These are phyloP conservation scores for Lipomyces sp. DNA, from an alignment of 805 yeast species.

Conservation along the genomic window DNA sequence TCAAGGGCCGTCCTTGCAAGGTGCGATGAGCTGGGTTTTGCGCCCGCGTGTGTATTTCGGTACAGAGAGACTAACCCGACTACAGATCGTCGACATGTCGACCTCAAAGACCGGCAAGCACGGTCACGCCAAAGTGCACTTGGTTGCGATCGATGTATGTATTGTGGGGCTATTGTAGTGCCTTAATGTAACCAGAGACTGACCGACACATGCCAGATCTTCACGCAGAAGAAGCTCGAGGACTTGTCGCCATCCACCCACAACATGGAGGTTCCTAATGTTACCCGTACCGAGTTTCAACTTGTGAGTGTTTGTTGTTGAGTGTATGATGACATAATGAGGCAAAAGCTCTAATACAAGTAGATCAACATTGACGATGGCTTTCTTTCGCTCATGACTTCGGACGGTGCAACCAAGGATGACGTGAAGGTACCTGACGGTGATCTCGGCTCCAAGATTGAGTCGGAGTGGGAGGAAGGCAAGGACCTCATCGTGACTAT, in stretches of 20 bases:
- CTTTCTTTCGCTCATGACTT: conserved; percentile 92
- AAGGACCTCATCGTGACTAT: conserved; percentile 96
- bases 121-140: conserved; percentile 99
- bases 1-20: conserved; percentile 99
- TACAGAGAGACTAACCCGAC: not conserved
- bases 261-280: conserved; percentile 99
- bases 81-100: conserved; percentile 91
- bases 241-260: conserved; percentile 99
- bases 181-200: not conserved
- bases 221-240: conserved; percentile 99
- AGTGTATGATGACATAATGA: not conserved
- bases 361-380: conserved; percentile 98
- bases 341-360: not conserved
- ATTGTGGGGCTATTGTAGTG: not conserved
- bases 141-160: conserved; percentile 82
- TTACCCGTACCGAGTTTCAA: conserved; percentile 92
- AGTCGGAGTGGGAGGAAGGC: conserved; percentile 93
- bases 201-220: conserved; percentile 47
- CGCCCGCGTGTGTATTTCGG: too few relatives aligned
- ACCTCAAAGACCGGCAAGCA: conserved; percentile 99
- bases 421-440: conserved; percentile 98
- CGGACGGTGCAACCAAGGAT: conserved; percentile 98
- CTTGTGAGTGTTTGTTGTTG: conserved; percentile 35
- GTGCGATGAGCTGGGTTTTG: too few relatives aligned
- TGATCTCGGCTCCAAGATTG: conserved; percentile 91